A percentile compares a stretch with the other conserved stretches of the same genome.
Conservation (phyloP, 345 rosid genomes). For the Dipteronia dyeriana region DNA sequence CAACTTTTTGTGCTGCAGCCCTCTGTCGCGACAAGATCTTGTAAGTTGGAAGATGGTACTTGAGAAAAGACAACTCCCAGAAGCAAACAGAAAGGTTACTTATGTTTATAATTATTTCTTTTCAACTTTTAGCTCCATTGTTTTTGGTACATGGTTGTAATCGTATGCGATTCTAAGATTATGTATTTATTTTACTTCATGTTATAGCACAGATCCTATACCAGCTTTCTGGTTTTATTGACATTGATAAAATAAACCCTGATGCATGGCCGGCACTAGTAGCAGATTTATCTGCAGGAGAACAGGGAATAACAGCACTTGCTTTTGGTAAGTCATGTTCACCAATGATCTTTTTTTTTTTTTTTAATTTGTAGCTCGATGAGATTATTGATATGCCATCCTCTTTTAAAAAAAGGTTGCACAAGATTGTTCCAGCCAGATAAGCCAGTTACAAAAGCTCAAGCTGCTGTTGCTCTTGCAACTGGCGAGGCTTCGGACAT, state of each 20-base stretch:
- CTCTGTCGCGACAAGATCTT: slow-evolving; percentile 92
- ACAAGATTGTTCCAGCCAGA: slow-evolving; percentile 87
- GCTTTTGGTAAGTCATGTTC: slow-evolving; percentile 76
- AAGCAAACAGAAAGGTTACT: slow-evolving; percentile 74
- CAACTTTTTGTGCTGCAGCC: slow-evolving; percentile 41
- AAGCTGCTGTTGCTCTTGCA: slow-evolving; percentile 90
- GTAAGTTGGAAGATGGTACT: slow-evolving; percentile 96
- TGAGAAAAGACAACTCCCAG: slow-evolving; percentile 80
- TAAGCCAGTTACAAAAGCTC: slow-evolving; percentile 96
- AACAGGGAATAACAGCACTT: slow-evolving; percentile 80
- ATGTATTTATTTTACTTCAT: slow-evolving; percentile 18
- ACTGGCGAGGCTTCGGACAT: slow-evolving; percentile 76
- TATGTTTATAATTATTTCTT: slow-evolving; percentile 1
- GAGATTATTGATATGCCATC: slow-evolving; percentile 14
- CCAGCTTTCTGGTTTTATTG: slow-evolving; percentile 81
- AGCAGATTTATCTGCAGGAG: slow-evolving; percentile 85
- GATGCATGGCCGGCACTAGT: slow-evolving; percentile 94
- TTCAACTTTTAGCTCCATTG: not conserved
- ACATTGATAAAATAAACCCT: slow-evolving; percentile 75
- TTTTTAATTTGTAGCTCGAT: slow-evolving; percentile 18
- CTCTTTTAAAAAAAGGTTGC: slow-evolving; percentile 50
- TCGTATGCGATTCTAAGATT: not conserved
- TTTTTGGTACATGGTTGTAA: not conserved
- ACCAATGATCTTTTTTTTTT: slow-evolving; percentile 17
- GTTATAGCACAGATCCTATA: slow-evolving; percentile 47